phyloP scores from a whole-genome alignment of 2,329 filamentous ascomycete genomes.

The Pestalotiopsis sp. region DNA sequence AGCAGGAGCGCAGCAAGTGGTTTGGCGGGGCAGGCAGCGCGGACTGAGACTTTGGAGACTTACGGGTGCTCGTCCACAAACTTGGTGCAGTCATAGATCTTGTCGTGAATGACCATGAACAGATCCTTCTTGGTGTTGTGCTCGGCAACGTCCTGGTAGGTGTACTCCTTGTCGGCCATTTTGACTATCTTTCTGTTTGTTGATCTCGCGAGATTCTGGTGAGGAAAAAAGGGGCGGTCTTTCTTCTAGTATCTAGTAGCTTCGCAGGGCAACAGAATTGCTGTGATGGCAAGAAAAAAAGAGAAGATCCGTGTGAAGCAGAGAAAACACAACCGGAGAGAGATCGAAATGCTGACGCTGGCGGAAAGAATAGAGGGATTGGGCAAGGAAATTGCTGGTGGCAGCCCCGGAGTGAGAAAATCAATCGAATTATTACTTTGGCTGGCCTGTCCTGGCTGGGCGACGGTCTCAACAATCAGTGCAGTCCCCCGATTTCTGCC shows the following conservation, averaged over 20 bases:
- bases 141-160: slow-evolving; percentile 78
- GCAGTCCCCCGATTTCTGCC: background rate
- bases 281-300: background rate
- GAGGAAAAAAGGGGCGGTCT: background rate
- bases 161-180: slow-evolving; percentile 59
- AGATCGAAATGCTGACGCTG: background rate
- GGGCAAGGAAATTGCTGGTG: background rate
- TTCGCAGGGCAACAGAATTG: background rate
- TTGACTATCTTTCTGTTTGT: slow-evolving; percentile 21
- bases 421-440: background rate
- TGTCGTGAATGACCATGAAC: slow-evolving; percentile 90
- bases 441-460: background rate
- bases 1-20: background rate
- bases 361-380: background rate
- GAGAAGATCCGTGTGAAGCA: background rate
- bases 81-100: slow-evolving; percentile 87
- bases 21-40: background rate
- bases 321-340: background rate
- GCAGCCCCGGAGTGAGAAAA: background rate
- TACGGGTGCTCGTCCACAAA: slow-evolving; percentile 98
- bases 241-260: background rate
- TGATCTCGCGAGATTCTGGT: background rate
- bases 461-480: background rate
- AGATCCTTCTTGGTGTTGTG: slow-evolving; percentile 95
- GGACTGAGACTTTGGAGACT: slow-evolving; percentile 32